These are phyloP conservation scores for Xylaria polymorpha DNA, from an alignment of 2,329 filamentous ascomycete genomes.

Conservation along the genomic window DNA sequence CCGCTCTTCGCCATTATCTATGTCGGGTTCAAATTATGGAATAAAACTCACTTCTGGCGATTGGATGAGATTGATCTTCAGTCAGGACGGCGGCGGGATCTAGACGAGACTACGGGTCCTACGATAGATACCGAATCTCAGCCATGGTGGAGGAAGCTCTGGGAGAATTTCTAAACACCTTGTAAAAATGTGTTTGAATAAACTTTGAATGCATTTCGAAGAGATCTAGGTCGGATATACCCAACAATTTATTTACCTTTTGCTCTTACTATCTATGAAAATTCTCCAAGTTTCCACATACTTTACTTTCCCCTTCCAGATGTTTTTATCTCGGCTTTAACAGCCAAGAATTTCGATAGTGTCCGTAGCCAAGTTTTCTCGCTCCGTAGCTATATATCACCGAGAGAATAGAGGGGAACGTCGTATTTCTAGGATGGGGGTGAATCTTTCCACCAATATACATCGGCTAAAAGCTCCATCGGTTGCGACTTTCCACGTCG, in stretches of 20 bases:
- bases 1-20: slow-evolving; percentile 70
- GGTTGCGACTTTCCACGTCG: slow-evolving; percentile 14
- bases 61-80: slow-evolving; percentile 66
- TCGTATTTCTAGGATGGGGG: slow-evolving; percentile 14
- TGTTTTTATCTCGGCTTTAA: background rate
- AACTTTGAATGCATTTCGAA: background rate
- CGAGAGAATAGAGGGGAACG: slow-evolving; percentile 31
- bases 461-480: slow-evolving; percentile 30
- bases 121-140: slow-evolving; percentile 44
- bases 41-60: slow-evolving; percentile 63
- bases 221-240: slow-evolving; percentile 16
- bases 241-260: background rate
- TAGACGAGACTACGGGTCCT: slow-evolving; percentile 59
- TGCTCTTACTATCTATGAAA: background rate
- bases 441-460: slow-evolving; percentile 34
- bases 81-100: slow-evolving; percentile 65
- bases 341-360: slow-evolving; percentile 2
- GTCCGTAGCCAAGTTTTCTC: background rate
- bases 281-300: too few species aligned
- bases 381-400: background rate
- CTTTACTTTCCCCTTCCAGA: too few species aligned
- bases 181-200: background rate
- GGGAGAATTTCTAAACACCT: slow-evolving; percentile 54
- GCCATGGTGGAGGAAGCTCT: slow-evolving; percentile 59
- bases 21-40: slow-evolving; percentile 64